Evolutionary conservation across 306 rosid genomes (phyloP).

Genomic region (Corylus heterophylla): DNA sequence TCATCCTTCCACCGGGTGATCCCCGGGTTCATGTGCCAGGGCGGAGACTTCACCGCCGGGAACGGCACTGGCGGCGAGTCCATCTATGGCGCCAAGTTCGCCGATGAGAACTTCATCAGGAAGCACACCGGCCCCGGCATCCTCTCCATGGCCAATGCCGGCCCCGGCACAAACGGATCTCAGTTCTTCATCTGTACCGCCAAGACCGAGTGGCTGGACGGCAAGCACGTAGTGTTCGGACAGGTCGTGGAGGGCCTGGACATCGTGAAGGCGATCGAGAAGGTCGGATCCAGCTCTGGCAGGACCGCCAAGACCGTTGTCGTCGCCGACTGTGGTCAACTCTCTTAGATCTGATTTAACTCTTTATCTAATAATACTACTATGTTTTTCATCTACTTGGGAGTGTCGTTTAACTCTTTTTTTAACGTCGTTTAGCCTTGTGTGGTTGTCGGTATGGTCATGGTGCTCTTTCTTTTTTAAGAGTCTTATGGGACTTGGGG

Average conservation of each 20-base stretch:
- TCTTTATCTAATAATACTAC: not conserved
- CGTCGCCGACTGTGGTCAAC: slow-evolving; percentile 79
- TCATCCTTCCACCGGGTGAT: slow-evolving; percentile 92
- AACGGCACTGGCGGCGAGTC: slow-evolving; percentile 96
- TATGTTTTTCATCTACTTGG: not conserved
- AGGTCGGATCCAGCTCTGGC: slow-evolving; percentile 71
- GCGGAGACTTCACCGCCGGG: slow-evolving; percentile 92
- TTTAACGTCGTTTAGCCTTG: not conserved
- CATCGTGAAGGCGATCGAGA: slow-evolving; percentile 67
- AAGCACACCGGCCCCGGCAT: slow-evolving; percentile 90
- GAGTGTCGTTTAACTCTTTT: not conserved
- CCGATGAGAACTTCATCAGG: slow-evolving; percentile 85
- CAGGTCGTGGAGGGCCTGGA: slow-evolving; percentile 68
- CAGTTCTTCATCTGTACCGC: slow-evolving; percentile 92
- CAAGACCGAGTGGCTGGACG: slow-evolving; percentile 90
- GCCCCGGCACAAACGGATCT: slow-evolving; percentile 89
- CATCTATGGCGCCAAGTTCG: slow-evolving; percentile 86
- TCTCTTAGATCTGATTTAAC: slow-evolving; percentile 41
- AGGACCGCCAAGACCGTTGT: slow-evolving; percentile 59
- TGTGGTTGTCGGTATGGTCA: not conserved
- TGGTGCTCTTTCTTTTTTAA: too few relatives aligned
- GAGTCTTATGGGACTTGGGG: not conserved
- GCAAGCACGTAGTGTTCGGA: slow-evolving; percentile 92
- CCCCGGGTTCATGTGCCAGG: slow-evolving; percentile 93
- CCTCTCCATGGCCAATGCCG: slow-evolving; percentile 88